Percentiles rank a stretch among this genome's conserved stretches.
Evolutionary conservation across 177 flowering plant species (phyloP).

Genomic region (Vitis hybrid): DNA sequence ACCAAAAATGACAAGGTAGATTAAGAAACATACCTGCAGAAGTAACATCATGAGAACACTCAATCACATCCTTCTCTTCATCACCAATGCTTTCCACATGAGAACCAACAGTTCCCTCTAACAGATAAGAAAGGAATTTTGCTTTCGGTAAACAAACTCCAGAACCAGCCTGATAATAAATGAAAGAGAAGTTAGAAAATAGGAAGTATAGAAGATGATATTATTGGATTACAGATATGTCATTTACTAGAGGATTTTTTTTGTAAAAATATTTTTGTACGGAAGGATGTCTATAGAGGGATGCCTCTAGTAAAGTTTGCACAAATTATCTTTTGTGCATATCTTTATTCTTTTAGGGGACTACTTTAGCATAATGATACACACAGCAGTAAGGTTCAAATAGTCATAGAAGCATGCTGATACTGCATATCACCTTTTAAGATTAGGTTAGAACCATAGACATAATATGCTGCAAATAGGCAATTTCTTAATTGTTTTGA

Average conservation of each 20-base stretch:
- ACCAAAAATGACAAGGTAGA: background rate
- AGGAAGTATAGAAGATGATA: background rate
- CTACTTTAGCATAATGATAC: background rate
- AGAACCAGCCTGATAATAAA: conserved; percentile 52
- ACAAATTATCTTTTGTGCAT: background rate
- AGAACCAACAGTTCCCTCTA: conserved; percentile 77
- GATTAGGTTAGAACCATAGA: background rate
- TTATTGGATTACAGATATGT: background rate
- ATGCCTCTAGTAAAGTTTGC: background rate
- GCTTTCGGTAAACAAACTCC: conserved; percentile 52
- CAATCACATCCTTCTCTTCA: conserved; percentile 43
- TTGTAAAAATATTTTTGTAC: background rate
- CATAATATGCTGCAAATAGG: background rate
- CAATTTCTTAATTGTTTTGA: background rate
- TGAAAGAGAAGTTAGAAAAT: conserved; percentile 2
- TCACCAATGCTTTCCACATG: conserved; percentile 39
- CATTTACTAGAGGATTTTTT: background rate
- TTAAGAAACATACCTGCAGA: conserved; percentile 31
- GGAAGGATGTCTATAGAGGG: background rate
- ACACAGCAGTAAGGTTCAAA: background rate
- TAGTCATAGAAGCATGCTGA: background rate
- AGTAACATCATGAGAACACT: conserved; percentile 12
- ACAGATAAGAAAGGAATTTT: conserved; percentile 47
- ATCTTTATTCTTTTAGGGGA: background rate
- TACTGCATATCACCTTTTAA: background rate